Conservation (phyloP, 192 early-diverging fungal genomes). For the Entomortierella lignicola region DNA sequence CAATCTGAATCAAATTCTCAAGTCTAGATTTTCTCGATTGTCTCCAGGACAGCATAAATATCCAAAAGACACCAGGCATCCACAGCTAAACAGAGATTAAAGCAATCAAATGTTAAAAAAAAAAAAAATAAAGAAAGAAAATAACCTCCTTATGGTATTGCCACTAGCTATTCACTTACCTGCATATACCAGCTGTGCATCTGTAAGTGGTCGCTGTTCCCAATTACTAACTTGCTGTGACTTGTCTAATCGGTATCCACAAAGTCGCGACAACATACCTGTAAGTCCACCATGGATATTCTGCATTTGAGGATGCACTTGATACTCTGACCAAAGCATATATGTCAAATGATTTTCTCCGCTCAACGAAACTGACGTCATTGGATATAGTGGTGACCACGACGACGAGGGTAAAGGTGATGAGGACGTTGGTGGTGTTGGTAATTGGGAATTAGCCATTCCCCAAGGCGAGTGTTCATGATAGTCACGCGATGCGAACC, state of each 20-base stretch:
- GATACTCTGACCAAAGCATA: neutral
- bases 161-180: too few relatives aligned
- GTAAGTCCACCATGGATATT: slow-evolving; percentile 18
- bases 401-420: neutral
- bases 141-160: too few relatives aligned
- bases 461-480: too few relatives aligned
- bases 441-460: too few relatives aligned
- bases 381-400: neutral
- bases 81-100: too few relatives aligned
- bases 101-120: too few relatives aligned
- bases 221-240: slow-evolving; percentile 30
- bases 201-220: slow-evolving; percentile 32
- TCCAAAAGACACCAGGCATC: slow-evolving; percentile 34
- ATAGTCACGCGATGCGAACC: neutral
- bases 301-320: neutral
- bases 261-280: slow-evolving; percentile 9
- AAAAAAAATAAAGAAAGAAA: too few relatives aligned
- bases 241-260: slow-evolving; percentile 24
- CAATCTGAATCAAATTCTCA: too few relatives aligned
- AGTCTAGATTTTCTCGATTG: slow-evolving; percentile 9
- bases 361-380: neutral
- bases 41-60: slow-evolving; percentile 15
- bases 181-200: slow-evolving; percentile 17
- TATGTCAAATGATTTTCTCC: neutral
- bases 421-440: neutral